Percentiles rank a stretch among this genome's conserved stretches.
Conservation (phyloP, 2,329 filamentous ascomycete species). For the Microcyclospora tardicrescens region DNA sequence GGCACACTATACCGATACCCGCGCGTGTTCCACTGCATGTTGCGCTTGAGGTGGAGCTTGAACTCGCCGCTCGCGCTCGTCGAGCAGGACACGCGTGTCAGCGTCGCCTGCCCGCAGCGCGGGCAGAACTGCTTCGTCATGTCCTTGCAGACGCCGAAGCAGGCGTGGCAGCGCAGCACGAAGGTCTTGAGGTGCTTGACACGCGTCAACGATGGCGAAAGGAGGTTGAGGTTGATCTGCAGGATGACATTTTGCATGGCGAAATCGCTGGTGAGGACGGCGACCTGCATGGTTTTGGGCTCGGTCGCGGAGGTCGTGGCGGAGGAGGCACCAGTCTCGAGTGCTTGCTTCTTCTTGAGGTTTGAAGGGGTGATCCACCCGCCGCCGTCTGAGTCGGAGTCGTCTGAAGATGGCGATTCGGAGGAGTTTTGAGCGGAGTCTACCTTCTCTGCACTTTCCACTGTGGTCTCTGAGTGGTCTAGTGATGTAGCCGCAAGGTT, state of each 20-base stretch:
- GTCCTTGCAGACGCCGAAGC: slow-evolving; percentile 73
- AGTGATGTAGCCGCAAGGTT: neutral
- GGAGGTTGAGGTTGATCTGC: slow-evolving; percentile 83
- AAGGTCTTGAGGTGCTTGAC: slow-evolving; percentile 79
- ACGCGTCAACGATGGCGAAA: slow-evolving; percentile 65
- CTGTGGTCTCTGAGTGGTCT: neutral
- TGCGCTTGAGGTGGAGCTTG: slow-evolving; percentile 75
- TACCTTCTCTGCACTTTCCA: slow-evolving; percentile 13
- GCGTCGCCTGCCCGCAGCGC: slow-evolving; percentile 73
- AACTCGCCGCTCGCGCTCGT: slow-evolving; percentile 72
- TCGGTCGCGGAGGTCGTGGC: slow-evolving; percentile 31
- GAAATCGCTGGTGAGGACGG: slow-evolving; percentile 89
- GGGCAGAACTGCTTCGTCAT: slow-evolving; percentile 88
- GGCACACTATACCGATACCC: slow-evolving; percentile 89
- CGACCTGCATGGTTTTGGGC: slow-evolving; percentile 62
- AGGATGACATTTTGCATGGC: slow-evolving; percentile 96
- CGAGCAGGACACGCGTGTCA: slow-evolving; percentile 74
- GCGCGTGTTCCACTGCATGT: slow-evolving; percentile 91
- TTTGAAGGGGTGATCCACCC: slow-evolving; percentile 95
- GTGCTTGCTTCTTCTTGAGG: slow-evolving; percentile 67
- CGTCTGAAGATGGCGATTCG: slow-evolving; percentile 28
- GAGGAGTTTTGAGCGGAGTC: slow-evolving; percentile 14
- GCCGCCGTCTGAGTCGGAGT: slow-evolving; percentile 45
- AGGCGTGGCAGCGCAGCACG: slow-evolving; percentile 85
- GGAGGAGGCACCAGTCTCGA: slow-evolving; percentile 41